Evolutionary conservation across 768 basidiomycete species (phyloP).

Genomic region (Calocybe indica): DNA sequence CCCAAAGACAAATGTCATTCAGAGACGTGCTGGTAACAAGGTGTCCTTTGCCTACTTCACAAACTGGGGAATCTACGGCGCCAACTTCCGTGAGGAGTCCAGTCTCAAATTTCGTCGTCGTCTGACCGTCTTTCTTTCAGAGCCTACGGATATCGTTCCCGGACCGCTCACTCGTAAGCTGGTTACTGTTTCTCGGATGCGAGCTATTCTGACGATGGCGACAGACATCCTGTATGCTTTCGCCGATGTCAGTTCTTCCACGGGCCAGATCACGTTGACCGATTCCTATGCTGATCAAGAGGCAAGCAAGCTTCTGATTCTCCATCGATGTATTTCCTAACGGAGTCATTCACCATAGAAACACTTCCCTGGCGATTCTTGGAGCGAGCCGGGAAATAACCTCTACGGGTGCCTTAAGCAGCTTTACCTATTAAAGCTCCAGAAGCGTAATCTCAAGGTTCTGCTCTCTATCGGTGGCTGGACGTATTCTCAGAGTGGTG

Average conservation of each 20-base stretch:
- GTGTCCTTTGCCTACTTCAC: slow-evolving; percentile 49
- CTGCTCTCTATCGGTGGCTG: slow-evolving; percentile 53
- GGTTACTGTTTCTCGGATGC: neutral
- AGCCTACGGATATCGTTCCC: slow-evolving; percentile 58
- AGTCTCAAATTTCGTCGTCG: slow-evolving; percentile 4
- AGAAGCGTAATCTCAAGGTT: slow-evolving; percentile 48
- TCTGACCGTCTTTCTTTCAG: slow-evolving; percentile 24
- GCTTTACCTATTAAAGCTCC: slow-evolving; percentile 54
- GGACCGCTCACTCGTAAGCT: slow-evolving; percentile 55
- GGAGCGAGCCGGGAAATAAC: slow-evolving; percentile 72
- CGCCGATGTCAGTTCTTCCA: slow-evolving; percentile 59
- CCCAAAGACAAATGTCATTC: slow-evolving; percentile 33
- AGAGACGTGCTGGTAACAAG: slow-evolving; percentile 33
- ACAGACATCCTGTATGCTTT: slow-evolving; percentile 73
- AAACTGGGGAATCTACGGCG: slow-evolving; percentile 61
- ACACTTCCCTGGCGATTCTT: slow-evolving; percentile 67
- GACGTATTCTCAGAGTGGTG: slow-evolving; percentile 63
- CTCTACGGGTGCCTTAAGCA: slow-evolving; percentile 82
- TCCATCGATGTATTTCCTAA: no score
- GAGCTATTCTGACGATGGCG: neutral
- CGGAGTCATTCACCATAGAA: slow-evolving; percentile 33
- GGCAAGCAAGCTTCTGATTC: slow-evolving; percentile 2
- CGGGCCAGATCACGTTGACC: slow-evolving; percentile 59
- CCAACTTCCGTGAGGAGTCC: slow-evolving; percentile 50
- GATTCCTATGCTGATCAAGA: slow-evolving; percentile 73